These are phyloP conservation scores for Corylus heterophylla DNA, from an alignment of 306 rosid species.

Conservation along the genomic window DNA sequence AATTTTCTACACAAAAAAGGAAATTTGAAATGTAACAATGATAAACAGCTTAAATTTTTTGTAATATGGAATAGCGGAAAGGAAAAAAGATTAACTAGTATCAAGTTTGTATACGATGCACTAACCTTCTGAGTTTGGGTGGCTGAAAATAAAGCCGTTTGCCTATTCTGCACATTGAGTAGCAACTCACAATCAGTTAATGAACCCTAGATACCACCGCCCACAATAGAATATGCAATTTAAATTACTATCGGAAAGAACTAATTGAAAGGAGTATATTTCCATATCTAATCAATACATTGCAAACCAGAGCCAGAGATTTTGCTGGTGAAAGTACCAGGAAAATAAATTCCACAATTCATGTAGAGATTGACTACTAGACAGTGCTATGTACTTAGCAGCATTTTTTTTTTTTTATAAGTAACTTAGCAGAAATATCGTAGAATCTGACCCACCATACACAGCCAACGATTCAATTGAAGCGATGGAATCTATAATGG, in stretches of 20 bases:
- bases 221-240: not conserved
- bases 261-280: not conserved
- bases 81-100: not conserved
- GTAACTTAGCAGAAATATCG: not conserved
- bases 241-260: not conserved
- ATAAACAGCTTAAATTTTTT: not conserved
- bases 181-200: constrained; percentile 29
- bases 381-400: not conserved
- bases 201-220: not conserved
- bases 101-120: constrained; percentile 4
- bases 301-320: not conserved
- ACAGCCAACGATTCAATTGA: not conserved
- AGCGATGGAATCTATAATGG: not conserved
- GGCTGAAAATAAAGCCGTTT: constrained; percentile 96
- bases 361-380: not conserved
- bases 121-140: constrained; percentile 94
- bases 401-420: too few species aligned
- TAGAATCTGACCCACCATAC: too few species aligned
- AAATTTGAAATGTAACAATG: not conserved
- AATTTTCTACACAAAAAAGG: not conserved
- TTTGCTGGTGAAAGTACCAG: not conserved
- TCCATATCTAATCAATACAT: not conserved
- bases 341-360: not conserved
- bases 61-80: not conserved
- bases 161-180: constrained; percentile 70